Evolutionary conservation across 208 protist species (phyloP).

Genomic region (Lotmaria passim): DNA sequence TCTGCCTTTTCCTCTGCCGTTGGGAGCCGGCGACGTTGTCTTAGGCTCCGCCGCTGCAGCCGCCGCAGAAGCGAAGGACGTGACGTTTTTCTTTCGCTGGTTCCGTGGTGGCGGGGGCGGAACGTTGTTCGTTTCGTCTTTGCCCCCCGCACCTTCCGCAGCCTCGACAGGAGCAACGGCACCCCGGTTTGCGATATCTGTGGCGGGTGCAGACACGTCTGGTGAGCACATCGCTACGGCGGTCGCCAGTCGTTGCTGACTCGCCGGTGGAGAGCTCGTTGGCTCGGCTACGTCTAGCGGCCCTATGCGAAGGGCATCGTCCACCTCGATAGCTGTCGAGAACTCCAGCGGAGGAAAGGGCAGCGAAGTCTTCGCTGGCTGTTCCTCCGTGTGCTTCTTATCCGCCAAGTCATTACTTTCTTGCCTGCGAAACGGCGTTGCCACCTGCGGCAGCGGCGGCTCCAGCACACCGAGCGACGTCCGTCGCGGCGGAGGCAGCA

Average conservation of each 20-base stretch:
- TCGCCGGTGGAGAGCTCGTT: no score
- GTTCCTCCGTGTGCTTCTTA: neutral
- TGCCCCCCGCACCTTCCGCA: no score
- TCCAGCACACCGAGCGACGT: neutral
- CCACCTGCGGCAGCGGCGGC: neutral
- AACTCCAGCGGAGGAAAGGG: neutral
- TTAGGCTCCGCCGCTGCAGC: conserved; percentile 3
- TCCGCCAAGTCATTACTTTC: neutral
- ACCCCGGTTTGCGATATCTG: no score
- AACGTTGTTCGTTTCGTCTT: no score
- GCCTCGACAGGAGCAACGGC: no score
- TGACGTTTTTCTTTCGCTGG: neutral
- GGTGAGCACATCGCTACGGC: no score
- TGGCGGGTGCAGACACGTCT: no score
- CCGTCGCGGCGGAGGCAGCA: neutral
- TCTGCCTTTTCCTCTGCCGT: conserved; percentile 30
- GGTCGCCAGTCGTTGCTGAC: no score
- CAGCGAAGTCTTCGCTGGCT: neutral
- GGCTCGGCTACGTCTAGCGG: no score
- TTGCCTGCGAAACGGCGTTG: neutral
- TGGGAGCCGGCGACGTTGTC: neutral
- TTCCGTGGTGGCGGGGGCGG: conserved; percentile 1
- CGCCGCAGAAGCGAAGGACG: no score
- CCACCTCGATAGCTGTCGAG: neutral
- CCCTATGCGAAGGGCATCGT: neutral